A percentile compares a stretch with the other conserved stretches of the same genome.
phyloP scores from a whole-genome alignment of 2,329 filamentous ascomycete species.

The Colletotrichum lini region DNA sequence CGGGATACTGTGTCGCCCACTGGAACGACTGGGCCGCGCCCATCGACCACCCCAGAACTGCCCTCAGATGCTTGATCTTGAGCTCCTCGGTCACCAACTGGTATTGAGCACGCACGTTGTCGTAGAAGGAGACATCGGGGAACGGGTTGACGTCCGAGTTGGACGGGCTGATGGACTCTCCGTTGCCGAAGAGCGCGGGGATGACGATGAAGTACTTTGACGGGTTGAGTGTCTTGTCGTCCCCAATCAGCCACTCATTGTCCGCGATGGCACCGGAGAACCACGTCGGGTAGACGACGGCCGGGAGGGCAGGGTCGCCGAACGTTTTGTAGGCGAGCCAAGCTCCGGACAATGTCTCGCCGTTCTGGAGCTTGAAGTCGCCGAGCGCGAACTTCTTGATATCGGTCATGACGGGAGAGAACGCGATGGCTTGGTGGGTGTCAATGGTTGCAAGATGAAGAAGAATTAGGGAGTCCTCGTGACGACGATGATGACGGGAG shows the following conservation, averaged over 20 bases:
- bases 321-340: conserved; percentile 84
- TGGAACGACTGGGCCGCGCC: conserved; percentile 69
- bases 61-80: conserved; percentile 58
- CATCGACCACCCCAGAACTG: conserved; percentile 70
- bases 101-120: conserved; percentile 67
- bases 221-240: conserved; percentile 75
- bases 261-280: conserved; percentile 74
- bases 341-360: conserved; percentile 73
- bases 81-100: conserved; percentile 58
- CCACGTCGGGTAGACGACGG: conserved; percentile 84
- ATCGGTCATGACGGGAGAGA: conserved; percentile 14
- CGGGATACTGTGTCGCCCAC: conserved; percentile 64
- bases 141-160: conserved; percentile 59
- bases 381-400: conserved; percentile 70
- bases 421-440: background rate
- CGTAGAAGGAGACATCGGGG: conserved; percentile 61
- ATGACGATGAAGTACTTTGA: conserved; percentile 65
- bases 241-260: conserved; percentile 82
- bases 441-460: too few species aligned
- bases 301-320: conserved; percentile 72
- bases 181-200: conserved; percentile 66
- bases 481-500: background rate
- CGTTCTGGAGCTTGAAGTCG: conserved; percentile 77
- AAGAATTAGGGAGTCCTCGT: background rate
- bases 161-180: conserved; percentile 68